Conservation (phyloP, 176 grass and related monocot species). For the Miscanthus lutarioriparius region DNA sequence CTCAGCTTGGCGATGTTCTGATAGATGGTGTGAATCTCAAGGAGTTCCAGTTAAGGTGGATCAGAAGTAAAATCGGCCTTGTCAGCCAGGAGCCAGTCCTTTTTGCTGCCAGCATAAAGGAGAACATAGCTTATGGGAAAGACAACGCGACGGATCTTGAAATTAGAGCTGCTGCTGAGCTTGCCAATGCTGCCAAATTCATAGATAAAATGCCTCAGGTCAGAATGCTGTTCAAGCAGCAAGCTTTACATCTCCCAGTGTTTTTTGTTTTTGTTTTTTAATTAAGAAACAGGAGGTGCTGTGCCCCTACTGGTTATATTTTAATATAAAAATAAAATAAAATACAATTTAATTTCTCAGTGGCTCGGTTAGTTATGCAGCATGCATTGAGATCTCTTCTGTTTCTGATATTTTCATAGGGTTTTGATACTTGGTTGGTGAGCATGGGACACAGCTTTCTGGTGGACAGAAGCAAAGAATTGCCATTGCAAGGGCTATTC, state of each 20-base stretch:
- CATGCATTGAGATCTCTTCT: slow-evolving; percentile 19
- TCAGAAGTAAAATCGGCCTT: slow-evolving; percentile 89
- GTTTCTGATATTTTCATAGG: slow-evolving; percentile 45
- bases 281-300: not conserved
- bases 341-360: not conserved
- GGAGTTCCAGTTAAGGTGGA: slow-evolving; percentile 84
- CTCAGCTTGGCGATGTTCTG: slow-evolving; percentile 61
- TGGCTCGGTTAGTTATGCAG: not conserved
- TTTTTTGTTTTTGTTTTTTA: not conserved
- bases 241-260: no score
- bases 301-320: not conserved
- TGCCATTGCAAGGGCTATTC: slow-evolving; percentile 90
- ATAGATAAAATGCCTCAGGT: slow-evolving; percentile 98
- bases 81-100: slow-evolving; percentile 90
- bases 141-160: slow-evolving; percentile 65
- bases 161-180: slow-evolving; percentile 89
- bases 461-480: slow-evolving; percentile 97
- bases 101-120: slow-evolving; percentile 74
- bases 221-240: slow-evolving; percentile 12
- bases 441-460: slow-evolving; percentile 84
- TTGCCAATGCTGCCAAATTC: slow-evolving; percentile 90
- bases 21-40: slow-evolving; percentile 78
- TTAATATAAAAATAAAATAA: not conserved
- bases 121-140: slow-evolving; percentile 89
- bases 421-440: slow-evolving; percentile 80